Percentiles rank a stretch among this genome's conserved stretches.
These are phyloP conservation scores for Kodamaea fungicola DNA, from an alignment of 1,139 yeast genomes.

Conservation along the genomic window DNA sequence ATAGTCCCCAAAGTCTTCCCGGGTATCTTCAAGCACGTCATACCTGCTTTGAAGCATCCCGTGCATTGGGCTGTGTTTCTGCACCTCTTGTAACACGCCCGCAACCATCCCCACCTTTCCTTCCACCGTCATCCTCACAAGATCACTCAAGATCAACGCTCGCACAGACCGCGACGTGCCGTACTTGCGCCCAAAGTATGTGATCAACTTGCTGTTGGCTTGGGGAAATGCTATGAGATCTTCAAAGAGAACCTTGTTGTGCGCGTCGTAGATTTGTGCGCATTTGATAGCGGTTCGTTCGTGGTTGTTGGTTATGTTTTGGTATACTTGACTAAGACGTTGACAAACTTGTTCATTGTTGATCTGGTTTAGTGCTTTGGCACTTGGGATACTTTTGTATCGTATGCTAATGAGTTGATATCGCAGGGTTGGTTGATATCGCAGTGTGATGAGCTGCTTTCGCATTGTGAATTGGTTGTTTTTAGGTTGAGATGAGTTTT, in stretches of 20 bases:
- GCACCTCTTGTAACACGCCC: constrained; percentile 7
- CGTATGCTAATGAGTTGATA: no score
- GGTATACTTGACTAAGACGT: no score
- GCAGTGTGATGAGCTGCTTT: no score
- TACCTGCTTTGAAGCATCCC: constrained; percentile 1
- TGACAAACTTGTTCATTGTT: no score
- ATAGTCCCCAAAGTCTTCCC: constrained; percentile 2
- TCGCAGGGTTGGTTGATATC: no score
- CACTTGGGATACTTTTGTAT: no score
- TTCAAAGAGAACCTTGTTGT: constrained; percentile 12
- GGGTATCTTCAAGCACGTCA: not conserved
- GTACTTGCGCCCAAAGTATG: constrained; percentile 14
- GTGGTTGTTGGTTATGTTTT: constrained; percentile 10
- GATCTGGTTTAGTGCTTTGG: no score
- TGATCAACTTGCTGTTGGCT: constrained; percentile 16
- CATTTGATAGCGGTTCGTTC: constrained; percentile 16
- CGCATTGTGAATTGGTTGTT: no score
- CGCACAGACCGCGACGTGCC: constrained; percentile 19
- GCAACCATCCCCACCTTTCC: constrained; percentile 9
- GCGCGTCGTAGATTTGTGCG: constrained; percentile 12
- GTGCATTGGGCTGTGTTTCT: constrained; percentile 2
- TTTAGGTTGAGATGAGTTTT: no score
- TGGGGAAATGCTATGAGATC: constrained; percentile 20
- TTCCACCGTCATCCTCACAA: constrained; percentile 11
- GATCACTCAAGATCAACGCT: constrained; percentile 18